phyloP scores from a whole-genome alignment of 2,329 filamentous ascomycete species.

The Lachnum nothofagi region DNA sequence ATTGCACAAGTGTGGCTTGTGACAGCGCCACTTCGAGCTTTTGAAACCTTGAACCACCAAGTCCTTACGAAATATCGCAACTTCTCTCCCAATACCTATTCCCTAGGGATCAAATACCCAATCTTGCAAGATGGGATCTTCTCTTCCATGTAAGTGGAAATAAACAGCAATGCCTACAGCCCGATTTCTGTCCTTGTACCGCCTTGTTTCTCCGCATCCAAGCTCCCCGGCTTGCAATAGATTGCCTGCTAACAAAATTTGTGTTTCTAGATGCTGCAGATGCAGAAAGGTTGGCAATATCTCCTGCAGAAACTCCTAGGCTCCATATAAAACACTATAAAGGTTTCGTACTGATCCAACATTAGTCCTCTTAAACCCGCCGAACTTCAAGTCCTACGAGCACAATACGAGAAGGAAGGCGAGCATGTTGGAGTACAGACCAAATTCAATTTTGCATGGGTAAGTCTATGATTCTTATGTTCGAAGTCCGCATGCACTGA shows the following conservation, averaged over 20 bases:
- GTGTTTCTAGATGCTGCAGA: constrained; percentile 78
- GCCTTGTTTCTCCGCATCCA: constrained; percentile 21
- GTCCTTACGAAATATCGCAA: constrained; percentile 13
- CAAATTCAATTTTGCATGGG: constrained; percentile 99
- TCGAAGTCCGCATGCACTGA: constrained; percentile 6
- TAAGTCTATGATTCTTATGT: constrained; percentile 39
- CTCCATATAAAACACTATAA: neutral
- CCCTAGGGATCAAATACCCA: neutral
- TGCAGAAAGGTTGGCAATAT: constrained; percentile 73
- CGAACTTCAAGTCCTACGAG: constrained; percentile 85
- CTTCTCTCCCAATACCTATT: constrained; percentile 11
- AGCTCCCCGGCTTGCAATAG: too few species aligned
- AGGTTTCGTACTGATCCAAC: constrained; percentile 16
- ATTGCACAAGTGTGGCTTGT: constrained; percentile 7
- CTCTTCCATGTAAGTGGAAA: constrained; percentile 36
- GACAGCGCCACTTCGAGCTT: constrained; percentile 16
- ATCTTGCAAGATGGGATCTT: constrained; percentile 26
- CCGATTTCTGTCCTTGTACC: constrained; percentile 24
- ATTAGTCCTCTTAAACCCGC: constrained; percentile 80
- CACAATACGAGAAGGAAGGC: constrained; percentile 96
- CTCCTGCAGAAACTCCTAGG: neutral
- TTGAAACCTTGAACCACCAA: constrained; percentile 3
- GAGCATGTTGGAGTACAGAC: constrained; percentile 96
- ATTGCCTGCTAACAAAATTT: constrained; percentile 28
- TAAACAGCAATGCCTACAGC: constrained; percentile 25